Evolutionary conservation across 2,329 filamentous ascomycete species (phyloP).

Genomic region (Scleromitrula shiraiana): DNA sequence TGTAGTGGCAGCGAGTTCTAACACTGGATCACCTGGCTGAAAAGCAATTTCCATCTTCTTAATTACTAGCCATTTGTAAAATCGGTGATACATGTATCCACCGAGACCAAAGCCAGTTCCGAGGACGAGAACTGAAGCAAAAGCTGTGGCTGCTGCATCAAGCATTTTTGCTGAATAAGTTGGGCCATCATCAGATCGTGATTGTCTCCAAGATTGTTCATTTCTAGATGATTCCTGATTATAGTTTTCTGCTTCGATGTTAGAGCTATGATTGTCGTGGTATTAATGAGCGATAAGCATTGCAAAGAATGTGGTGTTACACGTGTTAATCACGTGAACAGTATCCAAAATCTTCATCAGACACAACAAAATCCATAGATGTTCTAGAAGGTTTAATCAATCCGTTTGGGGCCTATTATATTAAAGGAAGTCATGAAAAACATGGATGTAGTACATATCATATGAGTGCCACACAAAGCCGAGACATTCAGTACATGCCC

Average conservation of each 20-base stretch:
- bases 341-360: too few species aligned
- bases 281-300: too few species aligned
- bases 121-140: constrained; percentile 66
- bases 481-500: not conserved
- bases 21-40: constrained; percentile 80
- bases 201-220: not conserved
- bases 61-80: constrained; percentile 87
- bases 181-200: constrained; percentile 3
- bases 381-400: not conserved
- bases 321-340: too few species aligned
- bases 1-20: constrained; percentile 65
- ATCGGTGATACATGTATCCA: constrained; percentile 70
- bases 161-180: constrained; percentile 48
- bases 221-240: not conserved
- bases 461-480: not conserved
- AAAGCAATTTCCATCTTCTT: constrained; percentile 91
- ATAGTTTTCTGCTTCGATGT: not conserved
- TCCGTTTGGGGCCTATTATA: not conserved
- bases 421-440: too few species aligned
- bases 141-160: constrained; percentile 66
- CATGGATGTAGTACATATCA: too few species aligned
- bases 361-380: not conserved
- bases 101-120: constrained; percentile 57
- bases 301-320: too few species aligned
- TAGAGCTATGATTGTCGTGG: too few species aligned